These are phyloP conservation scores for Colletotrichum agaves DNA, from an alignment of 2,329 filamentous ascomycete species.

Conservation along the genomic window DNA sequence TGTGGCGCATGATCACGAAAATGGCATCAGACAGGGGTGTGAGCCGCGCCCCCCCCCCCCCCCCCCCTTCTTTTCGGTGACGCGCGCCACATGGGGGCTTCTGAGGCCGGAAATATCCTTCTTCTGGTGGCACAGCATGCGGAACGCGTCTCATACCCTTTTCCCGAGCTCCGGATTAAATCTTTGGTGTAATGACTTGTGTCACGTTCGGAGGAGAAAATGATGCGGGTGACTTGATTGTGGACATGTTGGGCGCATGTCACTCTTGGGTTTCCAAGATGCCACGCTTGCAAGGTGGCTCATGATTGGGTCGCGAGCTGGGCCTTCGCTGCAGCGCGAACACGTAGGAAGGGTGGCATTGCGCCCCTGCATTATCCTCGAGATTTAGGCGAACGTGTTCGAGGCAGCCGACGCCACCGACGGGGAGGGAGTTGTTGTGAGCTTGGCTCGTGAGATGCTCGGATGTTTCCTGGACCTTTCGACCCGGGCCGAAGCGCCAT, in stretches of 20 bases:
- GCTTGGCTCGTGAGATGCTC: too few relatives aligned
- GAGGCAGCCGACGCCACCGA: conserved; percentile 10
- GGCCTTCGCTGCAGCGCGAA: conserved; percentile 11
- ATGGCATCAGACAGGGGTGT: not conserved
- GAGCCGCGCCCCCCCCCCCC: not conserved
- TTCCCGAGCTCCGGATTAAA: not conserved
- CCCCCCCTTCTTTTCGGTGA: too few relatives aligned
- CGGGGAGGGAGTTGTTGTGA: too few relatives aligned
- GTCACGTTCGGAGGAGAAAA: not conserved
- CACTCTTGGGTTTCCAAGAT: not conserved
- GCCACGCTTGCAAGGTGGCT: conserved; percentile 4
- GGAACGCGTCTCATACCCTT: conserved; percentile 10
- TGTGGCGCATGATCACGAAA: conserved; percentile 23
- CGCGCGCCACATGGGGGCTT: conserved; percentile 2
- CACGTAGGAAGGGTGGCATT: not conserved
- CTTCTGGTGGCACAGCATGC: conserved; percentile 19
- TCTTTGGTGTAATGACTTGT: conserved; percentile 2
- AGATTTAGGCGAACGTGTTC: not conserved
- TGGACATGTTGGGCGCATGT: conserved; percentile 8
- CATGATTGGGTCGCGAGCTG: conserved; percentile 21
- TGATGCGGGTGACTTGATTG: not conserved
- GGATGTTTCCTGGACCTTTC: too few relatives aligned
- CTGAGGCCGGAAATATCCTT: not conserved
- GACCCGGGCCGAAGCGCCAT: too few relatives aligned
- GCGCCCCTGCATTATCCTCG: conserved; percentile 1